Evolutionary conservation across 2,329 filamentous ascomycete species (phyloP).

Genomic region (Penicillium digitatum): DNA sequence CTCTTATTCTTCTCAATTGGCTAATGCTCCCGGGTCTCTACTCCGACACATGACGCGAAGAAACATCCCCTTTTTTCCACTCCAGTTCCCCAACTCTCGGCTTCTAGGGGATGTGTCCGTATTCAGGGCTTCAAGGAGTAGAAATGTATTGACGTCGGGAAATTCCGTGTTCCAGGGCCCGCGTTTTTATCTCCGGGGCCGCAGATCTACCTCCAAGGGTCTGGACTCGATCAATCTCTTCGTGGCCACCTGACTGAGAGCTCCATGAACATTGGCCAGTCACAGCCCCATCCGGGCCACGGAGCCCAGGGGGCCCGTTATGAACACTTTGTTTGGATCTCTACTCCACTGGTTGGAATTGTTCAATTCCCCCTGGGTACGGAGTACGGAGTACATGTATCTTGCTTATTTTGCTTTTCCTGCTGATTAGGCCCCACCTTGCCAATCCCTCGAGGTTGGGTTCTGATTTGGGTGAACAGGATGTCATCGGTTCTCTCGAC

Average conservation of each 20-base stretch:
- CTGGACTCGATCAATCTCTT: conserved; percentile 12
- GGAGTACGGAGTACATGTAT: neutral
- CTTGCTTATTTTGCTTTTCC: neutral
- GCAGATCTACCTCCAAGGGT: neutral
- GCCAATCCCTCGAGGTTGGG: neutral
- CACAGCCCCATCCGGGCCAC: neutral
- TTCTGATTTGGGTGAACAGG: neutral
- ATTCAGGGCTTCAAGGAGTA: no score
- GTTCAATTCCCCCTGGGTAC: neutral
- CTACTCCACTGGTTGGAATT: conserved; percentile 4
- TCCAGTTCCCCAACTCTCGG: neutral
- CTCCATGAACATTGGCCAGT: conserved; percentile 1
- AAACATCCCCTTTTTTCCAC: conserved; percentile 13
- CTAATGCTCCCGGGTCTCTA: conserved; percentile 20
- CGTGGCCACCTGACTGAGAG: conserved; percentile 9
- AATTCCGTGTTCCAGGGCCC: no score
- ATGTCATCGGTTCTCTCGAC: neutral
- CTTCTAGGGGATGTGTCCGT: neutral
- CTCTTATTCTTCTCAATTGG: neutral
- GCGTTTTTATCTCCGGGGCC: neutral
- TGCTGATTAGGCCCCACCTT: neutral
- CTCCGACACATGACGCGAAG: conserved; percentile 33
- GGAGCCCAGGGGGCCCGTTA: neutral
- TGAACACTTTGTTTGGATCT: conserved; percentile 7
- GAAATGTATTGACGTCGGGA: no score